A percentile compares a stretch with the other conserved stretches of the same genome.
phyloP scores from a whole-genome alignment of 139 green algal species.

The Eudorina sp. region DNA sequence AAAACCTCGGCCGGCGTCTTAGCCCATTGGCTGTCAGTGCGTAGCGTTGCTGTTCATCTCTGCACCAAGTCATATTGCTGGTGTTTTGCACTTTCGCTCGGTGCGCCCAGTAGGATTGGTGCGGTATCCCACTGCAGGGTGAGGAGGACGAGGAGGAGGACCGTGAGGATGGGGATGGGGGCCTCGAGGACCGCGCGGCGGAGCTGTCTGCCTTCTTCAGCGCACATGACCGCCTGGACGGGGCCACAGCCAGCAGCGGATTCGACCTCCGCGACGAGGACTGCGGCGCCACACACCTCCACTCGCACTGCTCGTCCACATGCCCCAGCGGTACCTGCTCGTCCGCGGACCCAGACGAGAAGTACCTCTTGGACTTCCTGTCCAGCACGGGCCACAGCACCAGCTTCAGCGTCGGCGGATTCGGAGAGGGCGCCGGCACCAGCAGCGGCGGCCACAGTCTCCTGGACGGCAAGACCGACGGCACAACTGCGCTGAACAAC shows the following conservation, averaged over 20 bases:
- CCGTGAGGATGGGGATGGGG: too few relatives aligned
- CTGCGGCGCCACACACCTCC: background rate
- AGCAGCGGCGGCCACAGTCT: background rate
- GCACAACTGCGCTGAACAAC: background rate
- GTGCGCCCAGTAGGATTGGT: too few relatives aligned
- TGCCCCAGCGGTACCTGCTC: constrained; percentile 9
- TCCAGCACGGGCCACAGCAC: background rate
- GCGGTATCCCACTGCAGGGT: too few relatives aligned
- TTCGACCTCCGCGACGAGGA: background rate
- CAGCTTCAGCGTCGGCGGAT: background rate
- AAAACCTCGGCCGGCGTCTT: too few relatives aligned
- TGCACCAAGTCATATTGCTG: too few relatives aligned
- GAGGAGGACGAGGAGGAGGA: too few relatives aligned
- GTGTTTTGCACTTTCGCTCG: too few relatives aligned
- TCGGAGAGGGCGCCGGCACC: background rate
- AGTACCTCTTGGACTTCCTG: background rate
- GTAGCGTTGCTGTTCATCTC: too few relatives aligned
- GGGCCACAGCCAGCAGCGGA: background rate
- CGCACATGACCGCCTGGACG: background rate
- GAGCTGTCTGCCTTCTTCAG: background rate
- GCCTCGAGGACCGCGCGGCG: background rate
- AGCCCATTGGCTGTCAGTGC: too few relatives aligned
- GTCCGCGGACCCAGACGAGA: background rate
- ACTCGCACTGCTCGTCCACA: background rate
- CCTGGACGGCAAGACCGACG: background rate